Base-by-base conservation (phyloP, 345 rosid genomes). In the Ailanthus altissimus region DNA sequence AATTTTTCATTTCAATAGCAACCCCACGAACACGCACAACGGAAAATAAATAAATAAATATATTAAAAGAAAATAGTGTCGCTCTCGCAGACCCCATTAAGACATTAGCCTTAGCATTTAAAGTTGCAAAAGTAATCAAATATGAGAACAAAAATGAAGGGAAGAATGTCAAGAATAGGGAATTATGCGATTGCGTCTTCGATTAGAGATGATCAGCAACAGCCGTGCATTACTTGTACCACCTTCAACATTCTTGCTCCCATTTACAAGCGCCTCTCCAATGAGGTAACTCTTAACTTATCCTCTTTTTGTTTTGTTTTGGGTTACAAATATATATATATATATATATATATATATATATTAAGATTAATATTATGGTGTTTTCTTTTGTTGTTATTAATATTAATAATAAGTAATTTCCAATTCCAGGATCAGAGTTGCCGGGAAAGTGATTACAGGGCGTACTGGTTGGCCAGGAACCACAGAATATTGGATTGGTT, bases 231-330 rank as follows among this genome's bases (percentile, higher is more conserved):
- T 66, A 88, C 94, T 6, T 93, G 95, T 75, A 93, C 97, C 64
- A 91, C 97, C 72, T 93, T 91, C 83, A 91, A 91, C 79, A 90
- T 93, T 82, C 91, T 93, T 18, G 97, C 97, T 59, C 98, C 98
- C 12, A 92, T 94, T 76, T 94, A 93, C 81, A 91, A 91, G 75
- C 97, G 95, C 72, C 86, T 93, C 80, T 81, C 87, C n/a, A 85
- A 65, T 23, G 79, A 89, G 91, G 92, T 85, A 53, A 5, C 23
- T 10, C n/a, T 4, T 57, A 20, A 38, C 10, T 21, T 4, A 36
- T 43, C 5, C 51, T 57, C 54, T 1, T 15, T n/a, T 50, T 0
- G 13, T 26, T 76, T 62, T 26, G 60, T 77, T 7, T 58, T 21
- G n/a, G n/a, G n/a, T n/a, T n/a, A n/a, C n/a, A n/a, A n/a, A n/a